Evolutionary conservation across 192 early-diverging fungal genomes (phyloP), one percentile per base, ranked within the genome.

Genomic region (Chytriomyces hyalinus): DNA sequence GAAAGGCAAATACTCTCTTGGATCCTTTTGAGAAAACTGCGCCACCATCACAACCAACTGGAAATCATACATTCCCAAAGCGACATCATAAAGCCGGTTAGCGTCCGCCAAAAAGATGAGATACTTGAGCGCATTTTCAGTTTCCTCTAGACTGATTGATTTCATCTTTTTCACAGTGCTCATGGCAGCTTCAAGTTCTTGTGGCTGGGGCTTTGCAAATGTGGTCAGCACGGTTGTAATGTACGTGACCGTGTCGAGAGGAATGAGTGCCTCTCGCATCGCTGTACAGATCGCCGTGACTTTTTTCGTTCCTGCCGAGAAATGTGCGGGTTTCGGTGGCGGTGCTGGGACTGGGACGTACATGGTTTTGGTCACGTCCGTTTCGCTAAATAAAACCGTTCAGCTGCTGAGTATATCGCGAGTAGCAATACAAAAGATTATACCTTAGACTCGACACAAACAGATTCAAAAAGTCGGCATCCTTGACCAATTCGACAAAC

Each of bases 21-120:
- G 97, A 87, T 99, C 97, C 84, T 93, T 97, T 71, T 99, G 96
- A 26, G 94, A 94, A 82, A 94, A 93, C 79, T 98, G 96, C n/a
- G 96, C 97, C 47, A 98, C 95, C 91, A 96, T 92, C 44, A 99
- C 80, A 1, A 96, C 95, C 44, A 99, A 83, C 13, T 90, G 84
- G 79, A 99, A 93, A 73, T 99, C 94, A 77, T 99, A 99, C 87
- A 96, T 91, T 7, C 94, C 96, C 71, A 99, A 80, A 1, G 96
- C 96, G 2, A 97, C 92, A 70, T 97, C 87, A 74, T 94, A 99
- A 1, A 98, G 88, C 22, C 87, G 87, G 76, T 97, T 91, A 61
- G 93, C 93, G 77, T 99, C 92, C 6, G 91, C 92, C 65, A 99
- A 88, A 81, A 98, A 98, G 64, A 98, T 92, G 26, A 94, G 86